These are phyloP conservation scores for Violaceomyces palustris DNA, from an alignment of 1,284 basidiomycete genomes.

Conservation along the genomic window DNA sequence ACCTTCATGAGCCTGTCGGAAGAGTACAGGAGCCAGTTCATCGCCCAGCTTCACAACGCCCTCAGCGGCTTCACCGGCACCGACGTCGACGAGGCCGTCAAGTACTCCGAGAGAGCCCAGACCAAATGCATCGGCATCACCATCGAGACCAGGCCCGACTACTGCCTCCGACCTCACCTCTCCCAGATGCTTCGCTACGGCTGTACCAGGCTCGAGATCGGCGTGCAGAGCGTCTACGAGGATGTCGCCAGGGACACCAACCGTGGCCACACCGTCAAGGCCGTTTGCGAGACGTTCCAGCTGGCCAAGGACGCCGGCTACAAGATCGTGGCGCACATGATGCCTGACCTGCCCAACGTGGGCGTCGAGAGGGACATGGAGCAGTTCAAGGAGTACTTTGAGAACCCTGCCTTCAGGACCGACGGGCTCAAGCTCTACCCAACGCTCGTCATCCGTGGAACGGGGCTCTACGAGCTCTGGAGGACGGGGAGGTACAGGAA, in stretches of 20 bases:
- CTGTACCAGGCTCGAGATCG: conserved; percentile 95
- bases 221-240: conserved; percentile 98
- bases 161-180: conserved; percentile 93
- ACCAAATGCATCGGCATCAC: conserved; percentile 99
- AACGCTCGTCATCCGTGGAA: conserved; percentile 94
- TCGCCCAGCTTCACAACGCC: conserved; percentile 95
- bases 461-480: conserved; percentile 95
- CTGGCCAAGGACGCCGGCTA: conserved; percentile 98
- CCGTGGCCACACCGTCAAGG: conserved; percentile 88
- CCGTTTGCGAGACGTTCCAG: conserved; percentile 95
- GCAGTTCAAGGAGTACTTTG: conserved; percentile 97
- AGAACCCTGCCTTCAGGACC: conserved; percentile 93
- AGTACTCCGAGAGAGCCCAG: conserved; percentile 91
- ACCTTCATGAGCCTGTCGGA: conserved; percentile 99
- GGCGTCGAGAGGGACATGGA: conserved; percentile 95
- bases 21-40: conserved; percentile 85
- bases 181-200: conserved; percentile 99
- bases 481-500: conserved; percentile 95
- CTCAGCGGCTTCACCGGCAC: conserved; percentile 84
- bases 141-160: conserved; percentile 97
- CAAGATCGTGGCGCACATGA: conserved; percentile 69
- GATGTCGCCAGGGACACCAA: conserved; percentile 98
- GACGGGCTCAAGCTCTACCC: conserved; percentile 99
- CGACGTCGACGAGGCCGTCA: conserved; percentile 96
- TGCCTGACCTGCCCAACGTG: conserved; percentile 77